Evolutionary conservation across 495 filamentous ascomycete species (phyloP), one percentile per base, ranked within the genome.

Genomic region (Astrocystis sublimbata): DNA sequence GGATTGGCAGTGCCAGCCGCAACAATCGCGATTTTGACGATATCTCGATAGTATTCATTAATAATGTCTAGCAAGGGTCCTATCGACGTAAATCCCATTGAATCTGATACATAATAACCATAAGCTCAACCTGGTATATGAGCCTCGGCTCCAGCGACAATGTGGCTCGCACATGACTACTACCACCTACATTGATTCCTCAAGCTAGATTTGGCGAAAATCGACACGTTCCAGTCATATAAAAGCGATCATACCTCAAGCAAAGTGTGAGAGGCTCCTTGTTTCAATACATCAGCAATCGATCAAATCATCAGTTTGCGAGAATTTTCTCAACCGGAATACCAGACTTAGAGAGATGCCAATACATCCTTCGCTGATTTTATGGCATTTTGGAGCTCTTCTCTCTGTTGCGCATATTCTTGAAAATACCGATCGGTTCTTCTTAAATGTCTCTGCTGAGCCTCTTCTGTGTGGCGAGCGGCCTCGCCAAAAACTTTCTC

Each of bases 321-420:
- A 15, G 12, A 23, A 19, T 4, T 58, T n/a, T 35, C 19, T 15
- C 19, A 4, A n/a, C 24, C 24, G 19, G 12, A 24, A 24, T 36
- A 38, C 35, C 8, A 1, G 17, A 42, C 19, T 60, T 13, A 53
- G 12, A 53, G 23, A 36, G 58, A 61, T 45, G 10, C 19, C 6
- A 33, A 2, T 3, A 28, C 49, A 1, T 53, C 47, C 17, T 30
- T 43, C 5, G 28, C 38, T 28, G 35, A 24, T 50, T 23, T 53
- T 6, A 61, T 42, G 4, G 47, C 36, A 17, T 53, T 30, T 10
- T 43, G 26, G 26, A 61, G 58, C 9, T 53, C 40, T 28, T 43
- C 46, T 13, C 17, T 47, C 30, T 42, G 15, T 62, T 31, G 19
- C 15, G 6, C 31, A 5, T 43, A n/a, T 15, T 19, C 35, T 56